Evolutionary conservation across 2,329 filamentous ascomycete species (phyloP), one percentile per base, ranked within the genome.

Genomic region (Coniochaeta sp.): DNA sequence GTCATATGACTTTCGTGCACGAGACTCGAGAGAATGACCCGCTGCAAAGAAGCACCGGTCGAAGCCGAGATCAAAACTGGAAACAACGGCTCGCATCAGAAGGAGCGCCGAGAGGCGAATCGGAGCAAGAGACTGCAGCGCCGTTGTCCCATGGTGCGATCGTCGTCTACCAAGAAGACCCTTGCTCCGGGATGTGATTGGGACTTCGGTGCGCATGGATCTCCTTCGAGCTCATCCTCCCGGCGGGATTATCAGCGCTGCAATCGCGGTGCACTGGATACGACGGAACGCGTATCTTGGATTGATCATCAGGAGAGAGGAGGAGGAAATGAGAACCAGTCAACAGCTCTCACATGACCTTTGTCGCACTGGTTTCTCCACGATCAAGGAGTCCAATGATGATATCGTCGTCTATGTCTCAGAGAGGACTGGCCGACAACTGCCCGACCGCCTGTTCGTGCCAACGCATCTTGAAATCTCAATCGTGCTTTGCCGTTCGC

Each of bases 141-240:
- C 54, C 55, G 27, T 45, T 48, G 24, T 28, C 16, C n/a, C 27
- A 22, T 46, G 52, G 50, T 46, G 45, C 35, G 49, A 54, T 51
- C 49, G 31, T 26, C 14, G 22, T 18, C 49, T 31, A 28, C 49
- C 50, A 45, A 50, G 30, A 48, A 50, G 38, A 53, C 55, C 52
- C 54, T 52, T 52, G 52, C 50, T 45, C 24, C 46, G 35, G 51
- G 24, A 26, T 49, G 48, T 55, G 53, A 55, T 56, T 58, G 58
- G 54, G 42, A 56, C 32, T 46, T n/a, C 45, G 48, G 33, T 40
- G 51, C 53, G 57, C 57, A 56, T 60, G 50, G 53, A 50, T 22
- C 26, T 18, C 14, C 26, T 12, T 18, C 6, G 13, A 24, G 9
- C 20, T 24, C 22, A 24, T 42, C 38, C 38, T 24, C 26, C 10